Conservation (phyloP, 202 grass and related monocot species). For the Hordeum pubiflorum region DNA sequence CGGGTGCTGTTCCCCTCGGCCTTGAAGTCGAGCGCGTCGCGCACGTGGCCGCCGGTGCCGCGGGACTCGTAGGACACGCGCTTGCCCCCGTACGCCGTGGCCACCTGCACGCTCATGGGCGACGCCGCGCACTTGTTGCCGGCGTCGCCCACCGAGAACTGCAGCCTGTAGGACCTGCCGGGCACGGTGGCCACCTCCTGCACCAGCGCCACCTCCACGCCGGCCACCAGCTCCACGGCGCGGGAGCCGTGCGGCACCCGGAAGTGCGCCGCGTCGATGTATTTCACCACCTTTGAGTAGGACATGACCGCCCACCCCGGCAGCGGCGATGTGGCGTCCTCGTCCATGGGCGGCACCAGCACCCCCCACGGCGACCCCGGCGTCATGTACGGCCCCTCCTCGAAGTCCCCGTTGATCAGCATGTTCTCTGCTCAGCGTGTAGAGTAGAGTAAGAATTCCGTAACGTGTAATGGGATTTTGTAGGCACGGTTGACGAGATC, state of each 20-base stretch:
- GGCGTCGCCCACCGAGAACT: constrained; percentile 56
- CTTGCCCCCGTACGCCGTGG: constrained; percentile 14
- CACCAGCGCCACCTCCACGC: constrained; percentile 43
- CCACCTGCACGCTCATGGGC: constrained; percentile 35
- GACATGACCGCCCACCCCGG: constrained; percentile 55
- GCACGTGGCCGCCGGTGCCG: constrained; percentile 43
- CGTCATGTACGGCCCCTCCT: constrained; percentile 55
- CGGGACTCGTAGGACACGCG: constrained; percentile 27
- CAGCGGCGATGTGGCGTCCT: constrained; percentile 45
- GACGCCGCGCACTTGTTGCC: constrained; percentile 39
- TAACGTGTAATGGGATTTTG: not conserved
- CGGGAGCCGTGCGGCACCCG: constrained; percentile 43
- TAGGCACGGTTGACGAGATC: not conserved
- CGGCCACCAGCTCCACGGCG: constrained; percentile 55
- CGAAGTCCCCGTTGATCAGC: constrained; percentile 53
- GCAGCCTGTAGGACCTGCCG: constrained; percentile 31
- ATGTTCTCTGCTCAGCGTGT: constrained; percentile 28
- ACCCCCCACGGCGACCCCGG: constrained; percentile 37
- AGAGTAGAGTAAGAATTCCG: not conserved
- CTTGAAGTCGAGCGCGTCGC: constrained; percentile 36
- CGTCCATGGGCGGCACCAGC: constrained; percentile 45
- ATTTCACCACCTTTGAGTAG: constrained; percentile 30
- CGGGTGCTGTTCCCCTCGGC: constrained; percentile 21
- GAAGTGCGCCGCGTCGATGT: constrained; percentile 48
- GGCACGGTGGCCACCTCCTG: constrained; percentile 40